Percentiles rank a stretch among this genome's conserved stretches.
Conservation (phyloP, 495 filamentous ascomycete species). For the Penicillium soppii region DNA sequence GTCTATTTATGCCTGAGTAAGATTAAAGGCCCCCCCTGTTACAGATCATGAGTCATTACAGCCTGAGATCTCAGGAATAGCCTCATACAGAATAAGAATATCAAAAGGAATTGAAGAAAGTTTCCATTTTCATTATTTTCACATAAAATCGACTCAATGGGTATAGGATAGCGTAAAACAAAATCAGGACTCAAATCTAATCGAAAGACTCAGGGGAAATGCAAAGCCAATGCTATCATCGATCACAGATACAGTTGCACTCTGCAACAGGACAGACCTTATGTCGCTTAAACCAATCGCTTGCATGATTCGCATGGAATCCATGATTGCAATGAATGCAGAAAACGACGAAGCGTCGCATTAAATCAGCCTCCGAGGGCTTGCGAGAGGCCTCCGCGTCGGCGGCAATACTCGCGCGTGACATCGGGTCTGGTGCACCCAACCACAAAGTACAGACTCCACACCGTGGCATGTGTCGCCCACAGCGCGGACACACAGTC, state of each 20-base stretch:
- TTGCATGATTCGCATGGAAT: constrained; percentile 83
- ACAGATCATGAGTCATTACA: too few species aligned
- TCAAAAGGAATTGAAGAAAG: neutral
- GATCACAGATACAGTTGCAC: constrained; percentile 78
- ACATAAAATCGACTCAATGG: constrained; percentile 5
- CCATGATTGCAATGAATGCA: constrained; percentile 89
- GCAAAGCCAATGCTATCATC: constrained; percentile 15
- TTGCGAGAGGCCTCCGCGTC: constrained; percentile 38
- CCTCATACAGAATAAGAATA: too few species aligned
- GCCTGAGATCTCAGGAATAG: too few species aligned
- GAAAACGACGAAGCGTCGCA: constrained; percentile 65
- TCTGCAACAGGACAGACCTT: constrained; percentile 85
- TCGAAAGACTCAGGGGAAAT: neutral
- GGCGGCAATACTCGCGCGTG: constrained; percentile 53
- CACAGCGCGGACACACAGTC: constrained; percentile 79
- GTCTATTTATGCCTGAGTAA: too few species aligned
- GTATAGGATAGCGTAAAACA: constrained; percentile 13
- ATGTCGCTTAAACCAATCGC: constrained; percentile 81
- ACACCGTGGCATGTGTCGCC: constrained; percentile 83
- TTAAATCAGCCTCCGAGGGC: constrained; percentile 33
- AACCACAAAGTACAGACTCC: constrained; percentile 84
- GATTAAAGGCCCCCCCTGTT: too few species aligned
- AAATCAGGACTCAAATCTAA: neutral
- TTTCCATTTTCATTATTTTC: neutral
- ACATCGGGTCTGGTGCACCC: constrained; percentile 71